Base-by-base conservation (phyloP, 208 protist species). In the Wallacemonas sp. region DNA sequence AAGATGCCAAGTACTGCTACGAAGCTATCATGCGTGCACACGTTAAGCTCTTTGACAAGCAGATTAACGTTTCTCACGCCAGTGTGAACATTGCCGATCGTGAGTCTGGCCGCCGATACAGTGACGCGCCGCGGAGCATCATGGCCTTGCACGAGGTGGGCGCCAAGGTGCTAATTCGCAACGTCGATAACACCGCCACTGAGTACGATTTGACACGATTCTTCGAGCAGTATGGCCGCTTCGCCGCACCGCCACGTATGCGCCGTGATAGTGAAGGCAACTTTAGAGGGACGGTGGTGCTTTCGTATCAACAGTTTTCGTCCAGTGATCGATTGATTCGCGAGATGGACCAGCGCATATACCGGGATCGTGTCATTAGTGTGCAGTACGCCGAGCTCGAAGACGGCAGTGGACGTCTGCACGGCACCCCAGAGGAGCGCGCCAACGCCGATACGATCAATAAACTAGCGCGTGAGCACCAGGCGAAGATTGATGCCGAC, bases 1-100 rank as follows among this genome's bases (percentile, higher is more conserved):
- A 95, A 75, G 89, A 95, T 57, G 89, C 89, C 17, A 92, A 95
- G 72, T 95, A 95, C 73, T 92, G 86, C 80, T 95, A 79, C 62
- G 79, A 95, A 65, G 85, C 79, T 0, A 66, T 95, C 3, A 70
- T 83, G 55, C 75, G 74, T 30, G 68, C 78, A 34, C 84, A 66
- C 1, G 68, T 89, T 44, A 86, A 83, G 68, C 64, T 95, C 26
- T 93, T 85, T 55, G 83, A 80, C 32, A 87, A 87, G 45, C 71
- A 84, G 59, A n/a, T 95, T 34, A 68, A 71, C 17, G 76, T 93
- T 2, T 69, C 63, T 10, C 86, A 95, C 73, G 86, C 70, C 21
- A 91, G 83, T 62, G 71, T 57, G 3, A 81, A 93, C 5, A 27
- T 89, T 3, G 70, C 68, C 33, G 65, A 79, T 45, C 67, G 68